These are phyloP conservation scores for Arthrobotrys iridis DNA, from an alignment of 2,329 filamentous ascomycete genomes.

Conservation along the genomic window DNA sequence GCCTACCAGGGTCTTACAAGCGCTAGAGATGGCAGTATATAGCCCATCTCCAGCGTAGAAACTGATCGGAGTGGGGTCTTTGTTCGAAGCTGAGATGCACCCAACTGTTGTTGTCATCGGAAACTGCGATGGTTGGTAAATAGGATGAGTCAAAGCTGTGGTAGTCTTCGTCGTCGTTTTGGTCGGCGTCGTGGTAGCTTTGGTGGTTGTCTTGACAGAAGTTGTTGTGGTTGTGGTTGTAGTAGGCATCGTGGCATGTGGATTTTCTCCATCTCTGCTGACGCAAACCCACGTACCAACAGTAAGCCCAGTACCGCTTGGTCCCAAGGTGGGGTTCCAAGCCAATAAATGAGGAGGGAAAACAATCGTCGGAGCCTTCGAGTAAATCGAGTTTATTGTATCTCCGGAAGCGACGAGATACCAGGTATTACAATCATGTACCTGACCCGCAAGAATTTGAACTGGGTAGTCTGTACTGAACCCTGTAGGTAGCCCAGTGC, in stretches of 20 bases:
- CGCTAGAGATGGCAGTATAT: neutral
- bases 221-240: no score
- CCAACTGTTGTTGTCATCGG: neutral
- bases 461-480: neutral
- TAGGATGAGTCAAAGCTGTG: neutral
- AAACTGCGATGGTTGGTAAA: slow-evolving; percentile 1
- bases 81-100: neutral
- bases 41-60: neutral
- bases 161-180: neutral
- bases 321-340: neutral
- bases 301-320: neutral
- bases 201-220: no score
- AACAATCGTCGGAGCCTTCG: neutral
- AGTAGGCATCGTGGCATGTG: neutral
- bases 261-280: neutral
- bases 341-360: neutral
- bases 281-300: neutral
- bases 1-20: neutral
- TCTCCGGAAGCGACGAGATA: neutral
- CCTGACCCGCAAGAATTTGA: neutral
- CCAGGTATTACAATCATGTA: neutral
- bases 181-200: neutral
- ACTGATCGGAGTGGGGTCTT: neutral
- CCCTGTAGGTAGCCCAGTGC: neutral
- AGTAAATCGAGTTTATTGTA: slow-evolving; percentile 1